Evolutionary conservation across 2,329 filamentous ascomycete species (phyloP), one percentile per base, ranked within the genome.

Genomic region (Plenodomus tracheiphilus): DNA sequence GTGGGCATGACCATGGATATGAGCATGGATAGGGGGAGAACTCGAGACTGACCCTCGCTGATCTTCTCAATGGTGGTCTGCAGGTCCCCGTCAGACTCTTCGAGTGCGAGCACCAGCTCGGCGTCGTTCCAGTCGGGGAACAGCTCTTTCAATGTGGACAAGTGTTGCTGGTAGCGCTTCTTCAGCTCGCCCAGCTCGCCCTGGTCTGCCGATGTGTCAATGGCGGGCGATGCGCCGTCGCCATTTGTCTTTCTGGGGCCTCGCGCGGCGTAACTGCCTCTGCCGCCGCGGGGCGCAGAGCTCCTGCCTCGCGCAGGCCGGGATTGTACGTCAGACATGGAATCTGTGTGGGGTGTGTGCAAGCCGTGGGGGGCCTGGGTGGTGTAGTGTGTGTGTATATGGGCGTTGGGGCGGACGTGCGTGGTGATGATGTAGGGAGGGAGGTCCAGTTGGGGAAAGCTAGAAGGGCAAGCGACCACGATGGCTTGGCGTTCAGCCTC

Each of bases 81-180:
- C 66, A 91, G 80, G 74, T 80, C 88, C 65, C 89, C 89, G 65
- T 89, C 83, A 47, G 87, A 88, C 79, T 99, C 94, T 74, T 96
- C 85, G 51, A 99, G 81, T 54, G 92, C 92, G 73, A 94, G 94
- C 58, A 97, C 85, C 57, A 97, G 85, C 74, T 97, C 93, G 74
- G 92, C 90, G 69, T 96, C 90, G 64, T 91, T 93, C 94, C 93
- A 97, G 75, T 91, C 88, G 51, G 90, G 85, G 79, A 96, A 97
- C 78, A 97, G 86, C 74, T 96, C 92, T 78, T 90, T 91, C 72
- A 99, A 85, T 66, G 87, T 85, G 54, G 81, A 80, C 64, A 96
- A 83, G 77, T 93, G 89, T 68, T 79, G 79, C 67, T 88, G 83
- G 72, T 96, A 94, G 74, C 89, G 86, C 80, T 90, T 91, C 83